These are phyloP conservation scores for Pythium coloratum DNA, from an alignment of 352 stramenopile species.

Conservation along the genomic window DNA sequence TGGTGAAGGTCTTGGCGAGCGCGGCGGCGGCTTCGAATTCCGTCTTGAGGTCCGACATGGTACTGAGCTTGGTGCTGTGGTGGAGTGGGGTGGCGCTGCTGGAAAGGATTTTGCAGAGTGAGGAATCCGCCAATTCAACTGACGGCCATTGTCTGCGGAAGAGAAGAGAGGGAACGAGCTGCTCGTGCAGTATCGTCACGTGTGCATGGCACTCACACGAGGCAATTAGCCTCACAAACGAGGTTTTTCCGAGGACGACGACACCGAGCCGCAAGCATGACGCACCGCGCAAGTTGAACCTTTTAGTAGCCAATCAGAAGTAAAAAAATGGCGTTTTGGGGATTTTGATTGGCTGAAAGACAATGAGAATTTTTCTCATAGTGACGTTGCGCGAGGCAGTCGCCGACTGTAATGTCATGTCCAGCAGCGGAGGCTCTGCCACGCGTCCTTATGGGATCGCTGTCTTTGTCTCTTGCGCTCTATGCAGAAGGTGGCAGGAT, in stretches of 20 bases:
- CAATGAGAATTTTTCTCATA: background rate
- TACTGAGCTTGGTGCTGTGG: constrained; percentile 19
- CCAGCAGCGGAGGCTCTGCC: background rate
- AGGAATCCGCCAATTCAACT: constrained; percentile 8
- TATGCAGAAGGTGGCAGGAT: no score
- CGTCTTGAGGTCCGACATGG: constrained; percentile 83
- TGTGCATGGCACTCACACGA: constrained; percentile 4
- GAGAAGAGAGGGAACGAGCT: constrained; percentile 8
- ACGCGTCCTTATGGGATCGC: background rate
- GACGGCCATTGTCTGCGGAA: background rate
- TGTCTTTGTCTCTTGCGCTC: background rate
- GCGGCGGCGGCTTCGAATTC: constrained; percentile 84
- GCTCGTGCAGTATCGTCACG: constrained; percentile 14
- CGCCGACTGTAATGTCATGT: constrained; percentile 10
- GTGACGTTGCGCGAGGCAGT: constrained; percentile 12
- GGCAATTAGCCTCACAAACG: constrained; percentile 17
- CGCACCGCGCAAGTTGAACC: constrained; percentile 6
- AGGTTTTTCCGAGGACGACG: constrained; percentile 23
- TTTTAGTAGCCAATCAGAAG: constrained; percentile 26
- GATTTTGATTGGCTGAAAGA: constrained; percentile 18
- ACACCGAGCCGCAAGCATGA: constrained; percentile 21
- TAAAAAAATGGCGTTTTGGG: background rate
- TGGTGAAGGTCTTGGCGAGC: constrained; percentile 80
- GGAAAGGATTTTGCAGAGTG: constrained; percentile 45
- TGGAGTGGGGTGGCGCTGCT: constrained; percentile 11